A percentile compares a stretch with the other conserved stretches of the same genome.
Conservation (phyloP, 331 rosid genomes). For the Erythrophleum ivorense region DNA sequence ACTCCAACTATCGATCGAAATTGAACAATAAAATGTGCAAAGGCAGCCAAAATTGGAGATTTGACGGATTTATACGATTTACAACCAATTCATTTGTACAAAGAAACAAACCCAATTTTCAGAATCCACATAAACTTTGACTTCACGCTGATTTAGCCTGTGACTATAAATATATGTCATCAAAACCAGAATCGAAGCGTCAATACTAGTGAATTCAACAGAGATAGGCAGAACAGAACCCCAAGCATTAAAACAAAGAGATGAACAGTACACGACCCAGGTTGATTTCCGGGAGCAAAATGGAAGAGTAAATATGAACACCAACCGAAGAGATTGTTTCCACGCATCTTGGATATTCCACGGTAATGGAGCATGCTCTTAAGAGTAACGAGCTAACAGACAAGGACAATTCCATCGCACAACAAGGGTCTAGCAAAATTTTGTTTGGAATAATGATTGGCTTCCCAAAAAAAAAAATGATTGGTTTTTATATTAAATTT, state of each 20-base stretch:
- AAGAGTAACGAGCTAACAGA: no score
- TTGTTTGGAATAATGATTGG: background rate
- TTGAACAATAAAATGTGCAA: constrained; percentile 40
- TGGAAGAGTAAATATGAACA: background rate
- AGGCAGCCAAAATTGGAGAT: constrained; percentile 33
- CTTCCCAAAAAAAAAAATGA: background rate
- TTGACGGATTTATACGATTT: constrained; percentile 2
- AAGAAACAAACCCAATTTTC: background rate
- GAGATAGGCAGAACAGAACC: constrained; percentile 32
- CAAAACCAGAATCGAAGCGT: constrained; percentile 22
- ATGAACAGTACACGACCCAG: background rate
- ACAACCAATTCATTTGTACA: background rate
- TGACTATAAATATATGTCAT: constrained; percentile 22
- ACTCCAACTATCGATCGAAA: background rate
- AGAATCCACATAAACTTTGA: constrained; percentile 35
- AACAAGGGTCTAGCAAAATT: no score
- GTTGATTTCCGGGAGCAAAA: background rate
- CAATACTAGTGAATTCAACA: constrained; percentile 25
- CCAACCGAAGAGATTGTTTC: background rate
- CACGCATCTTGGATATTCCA: background rate
- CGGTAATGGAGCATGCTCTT: background rate
- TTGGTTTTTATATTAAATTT: background rate
- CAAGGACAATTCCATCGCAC: background rate
- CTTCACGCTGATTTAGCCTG: constrained; percentile 13
- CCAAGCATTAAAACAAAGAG: background rate